Evolutionary conservation across 106 monocot genomes (phyloP).

Genomic region (Allium fistulosum): DNA sequence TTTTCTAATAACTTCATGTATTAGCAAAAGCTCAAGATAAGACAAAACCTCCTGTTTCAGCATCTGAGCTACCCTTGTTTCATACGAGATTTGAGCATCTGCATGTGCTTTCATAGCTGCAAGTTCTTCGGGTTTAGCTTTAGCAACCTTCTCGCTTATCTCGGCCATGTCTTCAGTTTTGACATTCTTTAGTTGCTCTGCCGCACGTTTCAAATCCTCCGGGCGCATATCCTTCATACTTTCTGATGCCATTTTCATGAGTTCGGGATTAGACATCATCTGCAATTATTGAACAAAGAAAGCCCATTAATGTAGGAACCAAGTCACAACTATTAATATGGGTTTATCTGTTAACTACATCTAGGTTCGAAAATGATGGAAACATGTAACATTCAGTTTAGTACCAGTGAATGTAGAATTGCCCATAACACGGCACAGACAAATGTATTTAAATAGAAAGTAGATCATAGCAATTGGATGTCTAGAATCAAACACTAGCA

Average conservation of each 20-base stretch:
- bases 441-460: too few species aligned
- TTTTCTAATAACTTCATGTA: too few species aligned
- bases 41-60: slow-evolving; percentile 75
- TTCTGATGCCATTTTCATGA: slow-evolving; percentile 76
- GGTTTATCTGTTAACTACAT: too few species aligned
- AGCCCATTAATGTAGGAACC: too few species aligned
- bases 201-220: slow-evolving; percentile 72
- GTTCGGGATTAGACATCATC: slow-evolving; percentile 94
- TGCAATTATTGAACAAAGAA: slow-evolving; percentile 17
- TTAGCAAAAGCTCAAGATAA: neutral
- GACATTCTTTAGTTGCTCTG: slow-evolving; percentile 74
- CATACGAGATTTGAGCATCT: slow-evolving; percentile 62
- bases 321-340: too few species aligned
- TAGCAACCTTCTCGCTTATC: slow-evolving; percentile 68
- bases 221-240: slow-evolving; percentile 80
- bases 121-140: slow-evolving; percentile 76
- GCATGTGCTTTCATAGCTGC: slow-evolving; percentile 74
- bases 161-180: slow-evolving; percentile 78
- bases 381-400: too few species aligned
- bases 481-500: too few species aligned
- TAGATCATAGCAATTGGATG: too few species aligned
- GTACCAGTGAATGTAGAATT: too few species aligned
- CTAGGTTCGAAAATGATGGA: too few species aligned
- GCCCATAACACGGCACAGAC: too few species aligned
- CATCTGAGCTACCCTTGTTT: slow-evolving; percentile 66